Evolutionary conservation across 176 grass and related monocot species (phyloP), one percentile per base, ranked within the genome.

Genomic region (Areca catechu): DNA sequence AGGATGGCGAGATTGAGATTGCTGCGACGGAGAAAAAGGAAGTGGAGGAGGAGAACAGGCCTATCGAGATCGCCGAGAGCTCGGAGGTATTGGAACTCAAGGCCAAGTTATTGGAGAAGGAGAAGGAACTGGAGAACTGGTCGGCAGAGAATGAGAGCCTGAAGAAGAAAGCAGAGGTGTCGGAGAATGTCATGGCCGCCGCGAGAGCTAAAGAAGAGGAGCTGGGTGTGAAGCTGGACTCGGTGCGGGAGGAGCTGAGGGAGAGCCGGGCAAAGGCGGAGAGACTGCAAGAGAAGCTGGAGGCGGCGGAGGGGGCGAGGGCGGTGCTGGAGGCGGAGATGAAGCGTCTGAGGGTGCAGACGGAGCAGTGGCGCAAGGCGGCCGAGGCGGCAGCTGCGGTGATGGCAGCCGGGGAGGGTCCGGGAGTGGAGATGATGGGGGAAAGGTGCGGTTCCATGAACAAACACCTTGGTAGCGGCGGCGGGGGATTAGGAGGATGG

Each of bases 281-380:
- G 15, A 5, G 24, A 1, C 15, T 67, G n/a, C 73, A 69, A 15
- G 76, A 63, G 51, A 60, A 67, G 2, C 69, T 89, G 3, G 66
- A 70, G 80, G 85, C 72, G 15, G 18, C 58, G 14, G 61, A 67
- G 51, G 48, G 73, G 24, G 77, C 77, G 60, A 82, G 82, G 49
- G 79, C 80, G 63, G 68, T 64, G 63, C 66, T 90, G 52, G 86
- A 95, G 0, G 71, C 4, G 18, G 91, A 95, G 78, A 73, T 95
- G 91, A 68, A 80, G 52, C 76, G 83, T 56, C 79, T 95, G 71
- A 81, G 77, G 34, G 82, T 95, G 71, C 91, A 95, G 67, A 90
- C 77, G 16, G 86, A 90, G 69, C 91, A 95, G 12, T 95, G 91
- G 91, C 82, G 91, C 49, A 95, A 95, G 77, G 91, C 91, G 0